Evolutionary conservation across 768 basidiomycete species (phyloP).

Genomic region (Hortiboletus flavorubellus): DNA sequence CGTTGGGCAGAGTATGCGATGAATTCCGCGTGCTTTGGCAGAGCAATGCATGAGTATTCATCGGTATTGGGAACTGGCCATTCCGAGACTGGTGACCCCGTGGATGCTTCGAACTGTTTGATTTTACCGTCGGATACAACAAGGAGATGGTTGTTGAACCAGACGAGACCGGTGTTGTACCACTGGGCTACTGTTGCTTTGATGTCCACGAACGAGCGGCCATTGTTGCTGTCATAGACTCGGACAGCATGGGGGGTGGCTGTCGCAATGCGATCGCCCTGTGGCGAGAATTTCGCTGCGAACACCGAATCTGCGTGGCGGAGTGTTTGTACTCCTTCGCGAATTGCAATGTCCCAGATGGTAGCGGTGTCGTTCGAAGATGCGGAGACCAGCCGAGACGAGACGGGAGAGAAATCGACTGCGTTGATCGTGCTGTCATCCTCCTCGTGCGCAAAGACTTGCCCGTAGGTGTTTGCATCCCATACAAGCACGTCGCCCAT

Average conservation of each 20-base stretch:
- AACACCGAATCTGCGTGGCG: fast-evolving
- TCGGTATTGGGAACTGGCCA: neutral
- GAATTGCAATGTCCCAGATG: neutral
- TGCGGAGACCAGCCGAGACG: neutral
- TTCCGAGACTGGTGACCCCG: neutral
- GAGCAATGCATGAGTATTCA: neutral
- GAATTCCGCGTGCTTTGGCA: neutral
- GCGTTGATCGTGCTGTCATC: neutral
- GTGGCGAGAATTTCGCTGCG: neutral
- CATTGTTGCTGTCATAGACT: neutral
- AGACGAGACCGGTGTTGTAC: neutral
- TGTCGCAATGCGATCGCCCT: neutral
- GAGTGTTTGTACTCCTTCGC: neutral
- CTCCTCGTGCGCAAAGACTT: neutral
- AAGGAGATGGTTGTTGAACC: neutral
- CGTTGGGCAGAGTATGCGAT: neutral
- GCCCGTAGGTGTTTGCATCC: neutral
- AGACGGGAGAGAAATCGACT: conserved; percentile 6
- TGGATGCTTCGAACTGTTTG: neutral
- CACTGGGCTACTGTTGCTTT: neutral
- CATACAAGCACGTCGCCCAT: neutral
- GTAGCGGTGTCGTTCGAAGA: neutral
- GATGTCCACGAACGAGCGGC: neutral
- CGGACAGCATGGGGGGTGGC: neutral
- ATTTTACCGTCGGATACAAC: neutral